These are phyloP conservation scores for Penicillium occitanis DNA, from an alignment of 2,329 filamentous ascomycete genomes.

Conservation along the genomic window DNA sequence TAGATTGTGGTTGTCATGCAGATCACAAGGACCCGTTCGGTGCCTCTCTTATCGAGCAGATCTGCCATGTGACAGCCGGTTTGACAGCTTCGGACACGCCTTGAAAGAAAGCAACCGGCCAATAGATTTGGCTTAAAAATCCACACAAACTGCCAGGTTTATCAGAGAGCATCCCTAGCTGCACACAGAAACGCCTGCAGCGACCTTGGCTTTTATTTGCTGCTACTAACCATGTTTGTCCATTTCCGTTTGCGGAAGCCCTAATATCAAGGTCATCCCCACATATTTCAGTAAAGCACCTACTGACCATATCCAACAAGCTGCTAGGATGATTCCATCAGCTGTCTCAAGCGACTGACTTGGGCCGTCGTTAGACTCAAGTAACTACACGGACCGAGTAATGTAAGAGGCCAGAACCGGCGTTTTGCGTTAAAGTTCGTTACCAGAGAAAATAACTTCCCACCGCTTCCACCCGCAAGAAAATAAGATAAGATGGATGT, in stretches of 20 bases:
- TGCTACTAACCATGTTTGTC: background rate
- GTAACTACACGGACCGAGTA: background rate
- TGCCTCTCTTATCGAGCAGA: background rate
- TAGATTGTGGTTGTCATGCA: background rate
- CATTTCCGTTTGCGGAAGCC: slow-evolving; percentile 21
- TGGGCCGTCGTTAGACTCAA: background rate
- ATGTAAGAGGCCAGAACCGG: background rate
- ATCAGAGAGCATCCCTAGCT: background rate
- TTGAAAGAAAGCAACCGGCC: background rate
- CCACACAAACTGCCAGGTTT: background rate
- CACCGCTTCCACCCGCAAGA: background rate
- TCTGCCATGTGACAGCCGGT: slow-evolving; percentile 7
- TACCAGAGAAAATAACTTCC: background rate
- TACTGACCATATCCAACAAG: background rate
- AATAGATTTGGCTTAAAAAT: background rate
- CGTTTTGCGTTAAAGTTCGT: background rate
- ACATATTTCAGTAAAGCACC: background rate
- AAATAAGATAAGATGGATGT: slow-evolving; percentile 34
- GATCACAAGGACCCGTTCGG: background rate
- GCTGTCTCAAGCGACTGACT: slow-evolving; percentile 20
- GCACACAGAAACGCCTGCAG: background rate
- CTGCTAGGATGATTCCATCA: slow-evolving; percentile 6
- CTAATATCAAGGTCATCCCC: background rate
- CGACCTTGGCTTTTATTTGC: background rate
- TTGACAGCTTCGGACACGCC: background rate